phyloP scores from a whole-genome alignment of 139 green algal species.

The Tetradesmus lagerheimii region DNA sequence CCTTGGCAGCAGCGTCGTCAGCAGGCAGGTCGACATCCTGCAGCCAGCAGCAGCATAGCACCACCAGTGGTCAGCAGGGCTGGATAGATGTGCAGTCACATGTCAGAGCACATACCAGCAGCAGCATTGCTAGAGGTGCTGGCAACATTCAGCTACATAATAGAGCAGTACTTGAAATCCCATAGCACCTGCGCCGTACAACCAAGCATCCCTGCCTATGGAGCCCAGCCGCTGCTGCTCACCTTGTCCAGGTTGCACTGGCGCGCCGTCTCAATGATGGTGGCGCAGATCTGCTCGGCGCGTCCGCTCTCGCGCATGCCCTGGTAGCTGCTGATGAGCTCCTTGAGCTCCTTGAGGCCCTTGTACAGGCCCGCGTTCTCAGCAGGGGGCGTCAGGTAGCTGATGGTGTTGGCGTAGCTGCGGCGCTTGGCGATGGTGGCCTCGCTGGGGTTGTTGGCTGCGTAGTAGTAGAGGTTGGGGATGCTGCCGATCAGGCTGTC shows the following conservation, averaged over 20 bases:
- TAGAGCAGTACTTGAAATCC: background rate
- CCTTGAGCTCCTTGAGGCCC: conserved; percentile 96
- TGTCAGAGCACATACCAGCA: too few species aligned
- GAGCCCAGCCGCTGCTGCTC: background rate
- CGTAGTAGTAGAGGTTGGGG: conserved; percentile 99
- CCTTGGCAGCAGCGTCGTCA: conserved; percentile 69
- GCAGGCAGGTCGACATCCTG: conserved; percentile 90
- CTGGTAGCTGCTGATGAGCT: conserved; percentile 98
- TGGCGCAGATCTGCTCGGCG: conserved; percentile 89
- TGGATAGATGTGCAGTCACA: background rate
- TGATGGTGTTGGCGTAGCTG: conserved; percentile 99
- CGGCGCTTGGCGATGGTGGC: conserved; percentile 99
- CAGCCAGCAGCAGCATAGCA: background rate
- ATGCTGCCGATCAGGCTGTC: conserved; percentile 97
- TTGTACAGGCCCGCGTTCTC: conserved; percentile 99
- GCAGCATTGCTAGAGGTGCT: background rate
- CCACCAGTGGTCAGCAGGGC: background rate
- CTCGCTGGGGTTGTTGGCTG: conserved; percentile 99
- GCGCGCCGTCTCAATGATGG: conserved; percentile 96
- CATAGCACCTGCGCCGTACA: background rate
- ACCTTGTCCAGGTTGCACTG: conserved; percentile 98
- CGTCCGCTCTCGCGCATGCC: conserved; percentile 89
- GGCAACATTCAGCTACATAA: background rate
- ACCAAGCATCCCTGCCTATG: background rate
- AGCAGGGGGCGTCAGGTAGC: conserved; percentile 98